Evolutionary conservation across 495 filamentous ascomycete genomes (phyloP), one percentile per base, ranked within the genome.

Genomic region (Parathielavia hyrcaniae): DNA sequence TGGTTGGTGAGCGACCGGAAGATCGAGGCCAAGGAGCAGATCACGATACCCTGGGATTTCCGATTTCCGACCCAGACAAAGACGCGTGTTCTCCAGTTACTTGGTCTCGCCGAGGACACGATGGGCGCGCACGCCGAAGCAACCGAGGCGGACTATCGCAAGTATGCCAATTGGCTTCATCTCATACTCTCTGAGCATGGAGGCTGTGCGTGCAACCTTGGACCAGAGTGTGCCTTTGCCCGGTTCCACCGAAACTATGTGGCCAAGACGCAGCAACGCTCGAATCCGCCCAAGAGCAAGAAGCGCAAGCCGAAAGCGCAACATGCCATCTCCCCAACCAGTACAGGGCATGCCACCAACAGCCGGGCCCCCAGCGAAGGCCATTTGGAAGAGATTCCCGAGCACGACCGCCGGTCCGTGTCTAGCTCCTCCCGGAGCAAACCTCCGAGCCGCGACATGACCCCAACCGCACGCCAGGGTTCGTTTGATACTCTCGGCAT

Each of bases 161-260:
- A 66, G n/a, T 70, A 79, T 16, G 70, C 73, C 16, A 57, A 60
- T 38, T 83, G 69, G 77, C 81, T 91, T n/a, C 81, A 84, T 57
- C 81, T 79, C 46, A 83, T 93, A 9, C 82, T 96, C 2, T 84
- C 88, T 6, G 87, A 93, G 65, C 88, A 91, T 67, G 91, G 91
- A 30, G 90, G 88, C 10, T 97, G 91, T 73, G 90, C 91, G 5
- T 97, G 91, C 69, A 78, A 84, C 53, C 70, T 81, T 4, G 76
- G 81, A 0, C 64, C 74, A 12, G 78, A 83, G 30, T 95, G 90
- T 64, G 76, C 83, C 8, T 81, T 95, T 65, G 80, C 81, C 26
- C 83, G 80, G n/a, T 85, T 91, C 44, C 87, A 90, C 73, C 81
- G 83, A 56, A 84, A 83, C 32, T 80, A 83, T 59, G 69, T 79